Evolutionary conservation across 371 early-diverging fungal genomes (phyloP).

Genomic region (Apophysomyces sp.): DNA sequence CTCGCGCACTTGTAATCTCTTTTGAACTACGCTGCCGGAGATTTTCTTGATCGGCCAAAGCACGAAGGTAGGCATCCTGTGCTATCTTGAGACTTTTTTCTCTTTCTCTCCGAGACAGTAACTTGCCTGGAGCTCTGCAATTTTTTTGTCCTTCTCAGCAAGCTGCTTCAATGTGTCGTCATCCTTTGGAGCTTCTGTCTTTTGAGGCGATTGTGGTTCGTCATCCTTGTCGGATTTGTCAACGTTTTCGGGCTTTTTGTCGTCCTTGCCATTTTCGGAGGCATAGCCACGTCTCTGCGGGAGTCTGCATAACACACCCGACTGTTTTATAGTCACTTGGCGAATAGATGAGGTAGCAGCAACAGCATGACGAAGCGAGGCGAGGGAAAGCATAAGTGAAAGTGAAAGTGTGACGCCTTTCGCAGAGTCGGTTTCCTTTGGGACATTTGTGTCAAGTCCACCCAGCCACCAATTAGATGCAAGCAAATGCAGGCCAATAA

Average conservation of each 20-base stretch:
- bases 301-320: no score
- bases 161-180: conserved; percentile 34
- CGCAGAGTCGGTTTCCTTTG: no score
- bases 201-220: not conserved
- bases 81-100: no score
- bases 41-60: conserved; percentile 92
- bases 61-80: conserved; percentile 67
- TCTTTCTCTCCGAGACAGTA: no score
- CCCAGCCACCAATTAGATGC: no score
- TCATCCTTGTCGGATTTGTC: conserved; percentile 11
- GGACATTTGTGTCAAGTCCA: no score
- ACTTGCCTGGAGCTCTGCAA: conserved; percentile 76
- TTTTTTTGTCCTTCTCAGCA: conserved; percentile 78
- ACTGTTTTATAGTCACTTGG: no score
- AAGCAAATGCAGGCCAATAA: no score
- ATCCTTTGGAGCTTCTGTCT: conserved; percentile 10
- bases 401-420: no score
- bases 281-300: conserved; percentile 23
- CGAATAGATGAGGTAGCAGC: not conserved
- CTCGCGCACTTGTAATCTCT: conserved; percentile 72
- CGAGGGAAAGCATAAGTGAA: conserved; percentile 1
- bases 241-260: not conserved
- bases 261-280: conserved; percentile 23
- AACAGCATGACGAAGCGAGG: conserved; percentile 15
- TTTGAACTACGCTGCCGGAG: conserved; percentile 74